phyloP scores from a whole-genome alignment of 73 alveolate species.

The Urostyla sp. region DNA sequence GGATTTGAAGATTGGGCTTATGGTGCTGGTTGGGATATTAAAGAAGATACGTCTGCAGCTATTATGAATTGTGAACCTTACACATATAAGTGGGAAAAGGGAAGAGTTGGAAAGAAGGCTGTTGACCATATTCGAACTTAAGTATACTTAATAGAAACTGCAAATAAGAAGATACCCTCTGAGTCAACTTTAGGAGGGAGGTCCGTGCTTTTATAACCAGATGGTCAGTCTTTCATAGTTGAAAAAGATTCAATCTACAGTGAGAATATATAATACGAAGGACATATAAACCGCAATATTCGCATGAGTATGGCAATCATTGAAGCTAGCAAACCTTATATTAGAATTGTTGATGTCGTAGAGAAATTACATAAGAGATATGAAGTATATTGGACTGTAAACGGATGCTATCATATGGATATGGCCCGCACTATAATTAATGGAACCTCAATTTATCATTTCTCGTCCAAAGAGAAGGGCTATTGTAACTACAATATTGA shows the following conservation, averaged over 20 bases:
- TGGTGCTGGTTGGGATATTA: slow-evolving; percentile 95
- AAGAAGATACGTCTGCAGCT: slow-evolving; percentile 66
- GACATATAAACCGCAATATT: slow-evolving; percentile 86
- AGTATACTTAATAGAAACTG: slow-evolving; percentile 87
- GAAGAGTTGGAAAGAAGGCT: slow-evolving; percentile 38
- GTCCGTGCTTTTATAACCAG: background rate
- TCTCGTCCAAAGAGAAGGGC: background rate
- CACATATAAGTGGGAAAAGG: slow-evolving; percentile 70
- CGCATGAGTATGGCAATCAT: slow-evolving; percentile 79
- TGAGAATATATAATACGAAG: slow-evolving; percentile 67
- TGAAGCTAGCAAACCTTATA: slow-evolving; percentile 83
- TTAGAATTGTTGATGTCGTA: background rate
- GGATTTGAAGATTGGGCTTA: slow-evolving; percentile 99
- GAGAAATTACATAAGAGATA: slow-evolving; percentile 1
- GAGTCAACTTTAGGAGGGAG: slow-evolving; percentile 58
- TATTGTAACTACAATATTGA: slow-evolving; percentile 18
- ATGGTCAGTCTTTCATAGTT: background rate
- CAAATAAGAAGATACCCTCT: slow-evolving; percentile 71
- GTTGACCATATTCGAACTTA: slow-evolving; percentile 72
- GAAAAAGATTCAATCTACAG: slow-evolving; percentile 29
- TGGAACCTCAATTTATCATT: background rate
- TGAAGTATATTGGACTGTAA: slow-evolving; percentile 5
- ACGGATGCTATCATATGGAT: slow-evolving; percentile 36
- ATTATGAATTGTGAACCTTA: slow-evolving; percentile 82
- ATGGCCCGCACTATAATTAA: slow-evolving; percentile 28